These are phyloP conservation scores for Tuber aestivum DNA, from an alignment of 495 filamentous ascomycete species.

Conservation along the genomic window DNA sequence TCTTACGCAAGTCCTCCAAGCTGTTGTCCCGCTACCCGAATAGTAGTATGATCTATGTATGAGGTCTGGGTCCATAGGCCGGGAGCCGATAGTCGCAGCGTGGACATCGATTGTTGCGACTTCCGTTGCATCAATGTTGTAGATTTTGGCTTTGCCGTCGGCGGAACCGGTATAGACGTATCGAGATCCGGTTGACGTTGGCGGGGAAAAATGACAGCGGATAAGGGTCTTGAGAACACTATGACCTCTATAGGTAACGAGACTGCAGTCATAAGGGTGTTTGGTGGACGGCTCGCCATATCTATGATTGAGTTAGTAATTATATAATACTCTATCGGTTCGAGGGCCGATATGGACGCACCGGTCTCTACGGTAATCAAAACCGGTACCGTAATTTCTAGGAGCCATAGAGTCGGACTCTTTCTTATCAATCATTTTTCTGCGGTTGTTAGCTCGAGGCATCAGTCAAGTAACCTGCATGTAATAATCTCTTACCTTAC, in stretches of 20 bases:
- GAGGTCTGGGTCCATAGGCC: constrained; percentile 9
- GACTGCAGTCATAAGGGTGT: constrained; percentile 80
- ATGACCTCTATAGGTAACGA: constrained; percentile 92
- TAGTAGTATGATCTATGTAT: constrained; percentile 13
- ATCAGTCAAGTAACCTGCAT: not conserved
- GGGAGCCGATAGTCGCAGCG: constrained; percentile 51
- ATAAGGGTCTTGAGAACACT: constrained; percentile 82
- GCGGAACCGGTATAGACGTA: constrained; percentile 89
- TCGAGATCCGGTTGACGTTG: constrained; percentile 76
- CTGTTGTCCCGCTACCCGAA: constrained; percentile 44
- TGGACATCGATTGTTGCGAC: constrained; percentile 73
- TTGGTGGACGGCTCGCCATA: constrained; percentile 55
- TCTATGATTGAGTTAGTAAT: constrained; percentile 46
- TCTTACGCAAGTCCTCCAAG: constrained; percentile 76
- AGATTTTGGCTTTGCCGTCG: constrained; percentile 83
- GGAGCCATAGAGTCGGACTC: constrained; percentile 63
- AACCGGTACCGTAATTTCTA: constrained; percentile 57
- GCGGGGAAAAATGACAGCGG: constrained; percentile 91
- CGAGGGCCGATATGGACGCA: constrained; percentile 46
- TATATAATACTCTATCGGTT: not conserved
- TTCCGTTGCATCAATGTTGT: constrained; percentile 89
- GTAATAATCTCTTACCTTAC: constrained; percentile 53
- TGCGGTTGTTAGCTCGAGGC: constrained; percentile 14
- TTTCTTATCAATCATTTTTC: constrained; percentile 51
- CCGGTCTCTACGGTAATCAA: constrained; percentile 76